Base-by-base conservation (phyloP, 1,284 basidiomycete genomes). In the Sporisorium scitamineum region DNA sequence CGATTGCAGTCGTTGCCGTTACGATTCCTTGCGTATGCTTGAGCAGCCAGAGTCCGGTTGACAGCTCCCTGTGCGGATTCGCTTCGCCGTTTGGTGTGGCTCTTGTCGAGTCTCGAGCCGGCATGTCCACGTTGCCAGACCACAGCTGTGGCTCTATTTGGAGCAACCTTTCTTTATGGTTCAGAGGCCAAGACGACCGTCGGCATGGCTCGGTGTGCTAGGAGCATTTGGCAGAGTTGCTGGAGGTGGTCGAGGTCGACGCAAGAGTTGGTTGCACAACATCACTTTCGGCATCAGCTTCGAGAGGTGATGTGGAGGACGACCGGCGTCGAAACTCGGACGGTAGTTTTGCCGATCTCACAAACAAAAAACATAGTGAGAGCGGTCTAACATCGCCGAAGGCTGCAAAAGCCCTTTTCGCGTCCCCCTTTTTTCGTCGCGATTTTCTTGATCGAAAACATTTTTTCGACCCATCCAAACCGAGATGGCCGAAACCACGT, bases 21-120 rank as follows among this genome's bases (percentile, higher is more conserved):
- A 71, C 76, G 37, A 78, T 78, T n/a, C 62, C 57, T 54, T 78
- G 76, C 0, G 65, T 71, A n/a, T 77, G 75, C 52, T 77, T 74
- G 32, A 77, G 60, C 14, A 77, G 66, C 75, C 75, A 74, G 2
- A 77, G 53, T 2, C 62, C 75, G 1, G 71, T 67, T 3, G 75
- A 77, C 2, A 74, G 75, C 37, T 58, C 54, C 9, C 59, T 41
- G 24, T 41, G 51, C 18, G 32, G n/a, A 18, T 53, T 31, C 26
- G 7, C 24, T 8, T 41, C 22, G 34, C 37, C 24, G 47, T 48
- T 56, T 11, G 61, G 14, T 26, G 24, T 24, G 13, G 47, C 31
- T 6, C 16, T 26, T 5, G 14, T 47, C 24, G 55, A 48, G 44
- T 26, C 22, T 18, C 26, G 48, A 22, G 24, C n/a, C 29, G 56